Evolutionary conservation across 2,329 filamentous ascomycete genomes (phyloP).

Genomic region (Alternaria burnsii): DNA sequence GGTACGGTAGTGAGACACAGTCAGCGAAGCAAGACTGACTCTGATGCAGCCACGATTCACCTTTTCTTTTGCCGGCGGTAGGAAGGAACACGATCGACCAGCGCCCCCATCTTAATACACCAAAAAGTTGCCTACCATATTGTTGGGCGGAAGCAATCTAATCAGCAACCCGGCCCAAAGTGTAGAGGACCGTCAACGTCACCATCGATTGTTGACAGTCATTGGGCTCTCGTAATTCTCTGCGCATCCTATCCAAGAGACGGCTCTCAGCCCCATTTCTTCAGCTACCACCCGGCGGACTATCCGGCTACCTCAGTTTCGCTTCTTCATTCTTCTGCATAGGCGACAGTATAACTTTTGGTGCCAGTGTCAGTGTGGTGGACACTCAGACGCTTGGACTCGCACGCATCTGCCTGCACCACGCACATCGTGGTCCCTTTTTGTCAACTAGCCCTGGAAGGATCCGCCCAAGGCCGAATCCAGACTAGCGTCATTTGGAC

Average conservation of each 20-base stretch:
- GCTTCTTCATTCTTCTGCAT: constrained; percentile 11
- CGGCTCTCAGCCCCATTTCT: neutral
- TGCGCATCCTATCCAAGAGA: neutral
- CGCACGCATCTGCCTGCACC: constrained; percentile 27
- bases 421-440: constrained; percentile 24
- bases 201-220: neutral
- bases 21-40: constrained; percentile 33
- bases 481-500: constrained; percentile 37
- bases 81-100: constrained; percentile 18
- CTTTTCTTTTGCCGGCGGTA: constrained; percentile 29
- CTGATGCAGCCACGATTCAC: constrained; percentile 27
- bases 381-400: constrained; percentile 22
- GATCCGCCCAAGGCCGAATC: constrained; percentile 33
- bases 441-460: constrained; percentile 19
- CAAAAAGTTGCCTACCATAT: constrained; percentile 4
- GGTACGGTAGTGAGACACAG: constrained; percentile 35
- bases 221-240: neutral
- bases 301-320: neutral
- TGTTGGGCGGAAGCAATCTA: constrained; percentile 28
- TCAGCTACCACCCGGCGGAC: neutral
- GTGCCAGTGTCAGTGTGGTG: constrained; percentile 10
- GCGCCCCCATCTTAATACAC: constrained; percentile 9
- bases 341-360: constrained; percentile 7
- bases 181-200: constrained; percentile 10
- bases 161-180: constrained; percentile 8